These are phyloP conservation scores for Coemansia asiatica DNA, from an alignment of 192 early-diverging fungal species.

Conservation along the genomic window DNA sequence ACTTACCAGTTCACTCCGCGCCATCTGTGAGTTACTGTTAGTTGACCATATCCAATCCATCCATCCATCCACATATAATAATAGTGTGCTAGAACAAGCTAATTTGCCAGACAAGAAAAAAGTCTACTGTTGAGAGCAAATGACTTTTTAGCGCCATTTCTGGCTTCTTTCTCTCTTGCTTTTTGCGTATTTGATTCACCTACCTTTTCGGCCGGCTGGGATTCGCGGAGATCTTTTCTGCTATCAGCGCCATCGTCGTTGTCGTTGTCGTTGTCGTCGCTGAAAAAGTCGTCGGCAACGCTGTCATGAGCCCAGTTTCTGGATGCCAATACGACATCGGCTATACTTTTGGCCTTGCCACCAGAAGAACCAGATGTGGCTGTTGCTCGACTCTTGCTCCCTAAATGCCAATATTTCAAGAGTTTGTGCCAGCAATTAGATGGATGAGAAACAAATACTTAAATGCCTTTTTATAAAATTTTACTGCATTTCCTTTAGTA, in stretches of 20 bases:
- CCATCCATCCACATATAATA: neutral
- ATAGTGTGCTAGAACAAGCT: neutral
- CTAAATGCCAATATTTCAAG: neutral
- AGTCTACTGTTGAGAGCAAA: neutral
- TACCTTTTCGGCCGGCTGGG: neutral
- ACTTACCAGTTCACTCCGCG: neutral
- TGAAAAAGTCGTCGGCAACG: slow-evolving; percentile 20
- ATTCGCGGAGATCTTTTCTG: neutral
- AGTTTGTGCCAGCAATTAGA: neutral
- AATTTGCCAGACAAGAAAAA: neutral
- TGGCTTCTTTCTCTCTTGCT: neutral
- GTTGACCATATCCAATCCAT: neutral
- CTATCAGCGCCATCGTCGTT: neutral
- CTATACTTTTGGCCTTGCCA: slow-evolving; percentile 6
- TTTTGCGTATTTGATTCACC: neutral
- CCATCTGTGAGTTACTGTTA: too few relatives aligned
- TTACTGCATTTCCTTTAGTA: neutral
- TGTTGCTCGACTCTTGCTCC: neutral
- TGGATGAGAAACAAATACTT: neutral
- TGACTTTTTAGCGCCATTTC: too few relatives aligned
- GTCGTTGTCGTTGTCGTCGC: slow-evolving; percentile 20
- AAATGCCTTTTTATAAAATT: too few relatives aligned
- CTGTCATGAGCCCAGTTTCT: slow-evolving; percentile 12
- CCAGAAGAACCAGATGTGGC: neutral
- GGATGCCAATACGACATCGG: slow-evolving; percentile 23